A percentile compares a stretch with the other conserved stretches of the same genome.
These are phyloP conservation scores for Wickerhamomyces pijperi DNA, from an alignment of 805 yeast species.

Conservation along the genomic window DNA sequence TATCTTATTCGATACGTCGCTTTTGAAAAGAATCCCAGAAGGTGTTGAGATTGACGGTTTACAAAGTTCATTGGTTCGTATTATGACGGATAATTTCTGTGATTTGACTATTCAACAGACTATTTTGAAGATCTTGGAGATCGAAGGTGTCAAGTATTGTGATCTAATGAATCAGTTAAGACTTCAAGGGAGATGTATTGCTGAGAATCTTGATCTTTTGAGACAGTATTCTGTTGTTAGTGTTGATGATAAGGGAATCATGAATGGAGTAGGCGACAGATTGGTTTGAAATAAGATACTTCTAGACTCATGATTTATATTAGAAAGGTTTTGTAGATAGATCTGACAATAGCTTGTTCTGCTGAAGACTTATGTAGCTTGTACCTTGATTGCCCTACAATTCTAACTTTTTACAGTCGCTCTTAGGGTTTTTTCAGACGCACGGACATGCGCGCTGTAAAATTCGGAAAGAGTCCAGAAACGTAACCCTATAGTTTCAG, in stretches of 20 bases:
- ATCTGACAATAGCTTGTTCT: no score
- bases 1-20: slow-evolving; percentile 53
- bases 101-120: slow-evolving; percentile 41
- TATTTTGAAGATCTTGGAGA: slow-evolving; percentile 41
- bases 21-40: slow-evolving; percentile 53
- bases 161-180: slow-evolving; percentile 19
- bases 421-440: no score
- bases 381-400: no score
- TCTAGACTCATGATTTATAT: no score
- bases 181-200: slow-evolving; percentile 18
- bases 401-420: no score
- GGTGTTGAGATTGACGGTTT: slow-evolving; percentile 57
- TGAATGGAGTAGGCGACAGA: neutral
- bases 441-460: no score
- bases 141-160: slow-evolving; percentile 34
- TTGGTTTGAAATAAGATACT: no score
- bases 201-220: neutral
- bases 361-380: no score
- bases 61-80: slow-evolving; percentile 44
- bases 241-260: neutral
- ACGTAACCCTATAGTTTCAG: no score
- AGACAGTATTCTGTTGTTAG: neutral
- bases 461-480: no score
- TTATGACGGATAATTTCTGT: slow-evolving; percentile 53
- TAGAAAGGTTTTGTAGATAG: no score